Conservation (phyloP, 768 basidiomycete genomes). For the Trametes cinnabarina region DNA sequence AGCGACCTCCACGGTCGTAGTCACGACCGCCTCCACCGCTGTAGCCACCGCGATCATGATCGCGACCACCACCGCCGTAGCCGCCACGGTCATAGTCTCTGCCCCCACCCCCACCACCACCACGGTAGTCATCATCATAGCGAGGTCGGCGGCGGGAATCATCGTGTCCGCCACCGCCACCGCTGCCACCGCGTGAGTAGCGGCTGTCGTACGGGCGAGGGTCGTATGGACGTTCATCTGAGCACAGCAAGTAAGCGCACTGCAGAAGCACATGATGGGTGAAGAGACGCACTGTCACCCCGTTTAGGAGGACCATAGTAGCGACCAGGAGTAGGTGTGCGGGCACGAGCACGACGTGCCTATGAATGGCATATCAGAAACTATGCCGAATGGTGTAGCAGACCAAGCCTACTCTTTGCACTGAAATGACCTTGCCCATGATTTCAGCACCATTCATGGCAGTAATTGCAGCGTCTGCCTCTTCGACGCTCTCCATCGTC, state of each 20-base stretch:
- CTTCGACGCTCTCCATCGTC: constrained; percentile 77
- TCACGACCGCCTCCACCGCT: constrained; percentile 46
- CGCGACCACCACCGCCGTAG: constrained; percentile 35
- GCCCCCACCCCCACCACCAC: constrained; percentile 45
- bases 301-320: constrained; percentile 95
- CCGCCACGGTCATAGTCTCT: constrained; percentile 37
- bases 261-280: not conserved
- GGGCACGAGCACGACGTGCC: constrained; percentile 87
- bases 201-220: constrained; percentile 90
- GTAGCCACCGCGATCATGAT: constrained; percentile 38
- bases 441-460: constrained; percentile 81
- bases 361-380: constrained; percentile 27
- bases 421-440: constrained; percentile 81
- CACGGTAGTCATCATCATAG: constrained; percentile 42
- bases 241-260: not conserved
- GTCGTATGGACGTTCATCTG: constrained; percentile 85
- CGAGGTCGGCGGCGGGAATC: constrained; percentile 26
- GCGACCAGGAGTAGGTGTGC: constrained; percentile 90
- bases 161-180: constrained; percentile 35
- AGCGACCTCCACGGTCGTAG: constrained; percentile 12
- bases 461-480: constrained; percentile 88
- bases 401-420: constrained; percentile 75
- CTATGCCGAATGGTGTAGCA: not conserved
- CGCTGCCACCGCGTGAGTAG: constrained; percentile 59
- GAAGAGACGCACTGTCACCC: constrained; percentile 48